A percentile compares a stretch with the other conserved stretches of the same genome.
Evolutionary conservation across 305 asterid species (phyloP).

Genomic region (Fraxinus velutina): DNA sequence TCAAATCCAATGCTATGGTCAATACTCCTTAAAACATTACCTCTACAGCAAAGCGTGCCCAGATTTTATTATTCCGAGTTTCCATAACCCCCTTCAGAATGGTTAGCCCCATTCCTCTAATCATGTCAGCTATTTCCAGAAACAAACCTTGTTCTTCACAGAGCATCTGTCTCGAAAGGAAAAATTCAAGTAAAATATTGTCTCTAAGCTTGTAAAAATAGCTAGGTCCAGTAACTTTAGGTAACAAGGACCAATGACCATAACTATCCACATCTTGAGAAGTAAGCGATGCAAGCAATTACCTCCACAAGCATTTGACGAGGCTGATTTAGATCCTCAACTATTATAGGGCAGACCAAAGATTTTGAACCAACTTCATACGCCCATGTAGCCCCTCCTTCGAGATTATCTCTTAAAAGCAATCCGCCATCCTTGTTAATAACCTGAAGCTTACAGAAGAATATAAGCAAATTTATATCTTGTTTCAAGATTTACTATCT

Average conservation of each 20-base stretch:
- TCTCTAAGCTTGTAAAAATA: slow-evolving; percentile 4
- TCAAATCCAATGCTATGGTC: background rate
- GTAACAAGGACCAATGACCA: background rate
- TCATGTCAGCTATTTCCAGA: slow-evolving; percentile 71
- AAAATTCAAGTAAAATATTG: background rate
- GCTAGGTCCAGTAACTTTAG: background rate
- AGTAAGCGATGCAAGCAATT: background rate
- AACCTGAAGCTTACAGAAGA: slow-evolving; percentile 36
- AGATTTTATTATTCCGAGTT: slow-evolving; percentile 56
- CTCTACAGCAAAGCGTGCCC: slow-evolving; percentile 82
- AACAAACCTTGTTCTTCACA: slow-evolving; percentile 68
- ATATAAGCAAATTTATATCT: slow-evolving; percentile 6
- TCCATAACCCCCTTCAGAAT: slow-evolving; percentile 78
- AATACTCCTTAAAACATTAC: slow-evolving; percentile 29
- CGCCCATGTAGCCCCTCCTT: slow-evolving; percentile 86
- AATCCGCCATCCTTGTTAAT: slow-evolving; percentile 54
- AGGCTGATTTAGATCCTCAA: slow-evolving; percentile 76
- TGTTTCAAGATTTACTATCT: background rate
- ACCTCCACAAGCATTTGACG: slow-evolving; percentile 84
- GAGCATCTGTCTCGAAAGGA: slow-evolving; percentile 54
- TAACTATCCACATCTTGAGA: slow-evolving; percentile 8
- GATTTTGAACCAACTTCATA: slow-evolving; percentile 73
- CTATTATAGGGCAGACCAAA: slow-evolving; percentile 67
- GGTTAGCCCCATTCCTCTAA: slow-evolving; percentile 70
- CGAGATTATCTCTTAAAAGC: slow-evolving; percentile 47